These are phyloP conservation scores for Amylocystis lapponica DNA, from an alignment of 768 basidiomycete species.

Conservation along the genomic window DNA sequence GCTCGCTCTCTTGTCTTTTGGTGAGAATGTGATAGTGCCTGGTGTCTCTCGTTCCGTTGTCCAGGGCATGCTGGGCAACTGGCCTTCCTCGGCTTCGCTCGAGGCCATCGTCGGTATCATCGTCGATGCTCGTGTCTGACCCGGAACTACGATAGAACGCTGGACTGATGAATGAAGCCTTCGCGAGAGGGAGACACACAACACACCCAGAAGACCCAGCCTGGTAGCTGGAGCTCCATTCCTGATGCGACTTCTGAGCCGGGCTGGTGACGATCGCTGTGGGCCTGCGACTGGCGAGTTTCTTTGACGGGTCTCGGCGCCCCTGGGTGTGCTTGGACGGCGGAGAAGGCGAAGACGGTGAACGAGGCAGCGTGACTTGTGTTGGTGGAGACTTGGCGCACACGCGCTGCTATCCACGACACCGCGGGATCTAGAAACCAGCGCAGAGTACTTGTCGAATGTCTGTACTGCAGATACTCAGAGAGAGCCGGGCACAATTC, in stretches of 20 bases:
- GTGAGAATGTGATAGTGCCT: not conserved
- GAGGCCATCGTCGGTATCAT: conserved; percentile 18
- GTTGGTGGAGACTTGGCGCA: not conserved
- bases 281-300: conserved; percentile 30
- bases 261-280: conserved; percentile 19
- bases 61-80: conserved; percentile 10
- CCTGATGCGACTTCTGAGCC: conserved; percentile 33
- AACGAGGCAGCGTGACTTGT: conserved; percentile 64
- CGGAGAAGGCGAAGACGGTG: conserved; percentile 72
- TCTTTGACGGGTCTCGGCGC: conserved; percentile 45
- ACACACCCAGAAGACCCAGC: conserved; percentile 76
- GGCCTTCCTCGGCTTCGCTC: conserved; percentile 16
- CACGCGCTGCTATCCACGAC: too few species aligned
- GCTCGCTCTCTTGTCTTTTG: conserved; percentile 4
- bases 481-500: too few species aligned
- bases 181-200: conserved; percentile 11
- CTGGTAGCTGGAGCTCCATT: conserved; percentile 85
- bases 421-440: too few species aligned
- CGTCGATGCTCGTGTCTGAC: conserved; percentile 15
- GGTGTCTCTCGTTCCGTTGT: conserved; percentile 5
- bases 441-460: too few species aligned
- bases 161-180: not conserved
- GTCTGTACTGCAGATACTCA: too few species aligned
- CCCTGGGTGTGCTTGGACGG: conserved; percentile 49
- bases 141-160: conserved; percentile 12